Conservation (phyloP, 2,329 filamentous ascomycete genomes). For the Plectosphaerella sp. region DNA sequence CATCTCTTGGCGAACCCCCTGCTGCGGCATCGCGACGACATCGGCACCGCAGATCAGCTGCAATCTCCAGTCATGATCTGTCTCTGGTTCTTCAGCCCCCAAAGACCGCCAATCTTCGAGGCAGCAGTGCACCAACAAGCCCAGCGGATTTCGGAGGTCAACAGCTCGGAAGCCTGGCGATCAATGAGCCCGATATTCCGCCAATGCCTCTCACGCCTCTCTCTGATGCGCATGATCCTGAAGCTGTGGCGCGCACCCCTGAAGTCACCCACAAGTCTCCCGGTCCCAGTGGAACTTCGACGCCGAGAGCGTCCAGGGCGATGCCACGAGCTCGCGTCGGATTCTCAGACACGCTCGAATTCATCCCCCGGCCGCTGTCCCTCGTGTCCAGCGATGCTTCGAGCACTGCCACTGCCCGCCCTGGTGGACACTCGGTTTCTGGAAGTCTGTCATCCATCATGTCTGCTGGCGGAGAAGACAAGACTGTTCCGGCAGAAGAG, state of each 20-base stretch:
- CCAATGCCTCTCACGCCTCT: neutral
- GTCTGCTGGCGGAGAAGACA: slow-evolving; percentile 44
- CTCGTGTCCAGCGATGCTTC: slow-evolving; percentile 81
- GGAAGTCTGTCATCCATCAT: slow-evolving; percentile 77
- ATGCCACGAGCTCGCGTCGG: slow-evolving; percentile 63
- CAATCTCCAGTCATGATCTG: slow-evolving; percentile 81
- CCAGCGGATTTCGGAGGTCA: slow-evolving; percentile 41
- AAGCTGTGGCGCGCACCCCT: too few species aligned
- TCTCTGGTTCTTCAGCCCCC: slow-evolving; percentile 61
- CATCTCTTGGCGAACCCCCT: slow-evolving; percentile 26
- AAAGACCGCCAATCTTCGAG: slow-evolving; percentile 42
- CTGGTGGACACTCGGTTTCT: slow-evolving; percentile 64
- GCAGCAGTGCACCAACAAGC: slow-evolving; percentile 62
- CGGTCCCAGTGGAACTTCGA: neutral
- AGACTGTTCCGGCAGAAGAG: slow-evolving; percentile 10
- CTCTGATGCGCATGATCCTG: too few species aligned
- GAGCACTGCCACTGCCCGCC: slow-evolving; percentile 66
- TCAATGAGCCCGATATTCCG: neutral
- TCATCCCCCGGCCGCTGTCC: slow-evolving; percentile 77
- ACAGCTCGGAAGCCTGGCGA: slow-evolving; percentile 1
- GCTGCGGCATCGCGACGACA: slow-evolving; percentile 57
- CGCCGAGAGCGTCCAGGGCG: slow-evolving; percentile 25
- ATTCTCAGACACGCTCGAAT: slow-evolving; percentile 81
- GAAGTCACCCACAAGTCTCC: too few species aligned
- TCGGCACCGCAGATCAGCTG: slow-evolving; percentile 74